A percentile compares a stretch with the other conserved stretches of the same genome.
Evolutionary conservation across 495 filamentous ascomycete species (phyloP).

Genomic region (Penicillium dipodomyicola): DNA sequence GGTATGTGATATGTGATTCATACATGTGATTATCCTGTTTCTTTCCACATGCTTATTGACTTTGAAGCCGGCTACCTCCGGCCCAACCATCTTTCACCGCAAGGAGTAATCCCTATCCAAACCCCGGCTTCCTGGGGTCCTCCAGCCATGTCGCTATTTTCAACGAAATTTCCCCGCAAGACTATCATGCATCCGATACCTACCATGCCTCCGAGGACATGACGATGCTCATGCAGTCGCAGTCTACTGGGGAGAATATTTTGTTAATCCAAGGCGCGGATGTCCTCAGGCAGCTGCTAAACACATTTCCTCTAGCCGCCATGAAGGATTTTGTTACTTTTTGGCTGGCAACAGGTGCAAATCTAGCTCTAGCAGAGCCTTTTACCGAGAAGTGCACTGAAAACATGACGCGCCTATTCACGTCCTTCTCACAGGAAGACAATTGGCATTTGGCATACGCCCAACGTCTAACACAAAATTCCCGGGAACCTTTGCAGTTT

Average conservation of each 20-base stretch:
- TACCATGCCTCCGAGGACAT: constrained; percentile 7
- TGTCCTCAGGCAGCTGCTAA: constrained; percentile 26
- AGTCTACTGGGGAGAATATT: constrained; percentile 25
- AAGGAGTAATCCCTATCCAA: constrained; percentile 38
- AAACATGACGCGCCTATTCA: constrained; percentile 28
- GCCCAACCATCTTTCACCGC: constrained; percentile 23
- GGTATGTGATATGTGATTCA: background rate
- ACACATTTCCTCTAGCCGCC: constrained; percentile 21
- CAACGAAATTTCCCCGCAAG: constrained; percentile 36
- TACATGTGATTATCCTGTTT: constrained; percentile 1
- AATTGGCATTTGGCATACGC: constrained; percentile 35
- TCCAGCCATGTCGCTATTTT: constrained; percentile 45
- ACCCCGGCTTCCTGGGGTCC: constrained; percentile 43
- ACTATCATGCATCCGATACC: constrained; percentile 10
- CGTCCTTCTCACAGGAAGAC: constrained; percentile 22
- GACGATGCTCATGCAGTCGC: constrained; percentile 10
- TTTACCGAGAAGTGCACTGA: constrained; percentile 33
- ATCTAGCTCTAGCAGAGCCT: constrained; percentile 35
- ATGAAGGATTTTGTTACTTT: constrained; percentile 34
- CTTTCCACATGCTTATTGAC: constrained; percentile 11
- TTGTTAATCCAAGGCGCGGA: constrained; percentile 30
- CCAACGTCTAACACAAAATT: constrained; percentile 34
- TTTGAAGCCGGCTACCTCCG: constrained; percentile 6
- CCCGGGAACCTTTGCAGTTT: constrained; percentile 30
- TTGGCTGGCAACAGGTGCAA: constrained; percentile 37